Conservation (phyloP, 306 rosid genomes). For the Pachyrhizus erosus region DNA sequence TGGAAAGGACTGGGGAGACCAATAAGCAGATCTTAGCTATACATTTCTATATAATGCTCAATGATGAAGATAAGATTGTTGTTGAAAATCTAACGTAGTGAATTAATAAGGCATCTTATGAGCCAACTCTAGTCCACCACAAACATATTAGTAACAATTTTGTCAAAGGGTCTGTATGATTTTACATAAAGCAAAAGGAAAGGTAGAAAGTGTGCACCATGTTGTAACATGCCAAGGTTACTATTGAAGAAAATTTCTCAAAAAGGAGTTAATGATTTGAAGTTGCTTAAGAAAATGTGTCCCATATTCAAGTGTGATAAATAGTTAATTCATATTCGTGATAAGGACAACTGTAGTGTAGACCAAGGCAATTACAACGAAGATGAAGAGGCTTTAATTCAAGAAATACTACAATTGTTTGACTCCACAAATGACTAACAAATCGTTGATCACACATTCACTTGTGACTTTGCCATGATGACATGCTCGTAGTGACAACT, state of each 20-base stretch:
- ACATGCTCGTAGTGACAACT: too few relatives aligned
- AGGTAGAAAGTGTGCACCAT: background rate
- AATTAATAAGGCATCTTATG: background rate
- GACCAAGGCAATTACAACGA: background rate
- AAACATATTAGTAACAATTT: background rate
- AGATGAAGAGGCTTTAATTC: background rate
- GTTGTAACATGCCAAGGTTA: background rate
- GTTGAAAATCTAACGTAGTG: background rate
- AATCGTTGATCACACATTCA: background rate
- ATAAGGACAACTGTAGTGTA: background rate
- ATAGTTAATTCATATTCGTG: too few relatives aligned
- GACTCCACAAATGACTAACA: background rate
- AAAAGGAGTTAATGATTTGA: background rate
- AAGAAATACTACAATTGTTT: background rate
- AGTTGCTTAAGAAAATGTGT: background rate
- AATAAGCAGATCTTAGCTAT: constrained; percentile 9
- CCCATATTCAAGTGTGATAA: background rate
- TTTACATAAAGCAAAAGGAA: background rate
- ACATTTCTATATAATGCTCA: background rate
- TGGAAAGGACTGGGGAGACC: background rate
- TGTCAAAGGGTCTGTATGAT: background rate
- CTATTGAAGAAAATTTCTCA: background rate
- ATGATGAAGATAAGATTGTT: constrained; percentile 13
- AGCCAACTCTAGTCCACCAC: background rate
- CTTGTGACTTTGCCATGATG: too few relatives aligned